Conservation (phyloP, 1,284 basidiomycete genomes). For the Sanghuangporus baumii region DNA sequence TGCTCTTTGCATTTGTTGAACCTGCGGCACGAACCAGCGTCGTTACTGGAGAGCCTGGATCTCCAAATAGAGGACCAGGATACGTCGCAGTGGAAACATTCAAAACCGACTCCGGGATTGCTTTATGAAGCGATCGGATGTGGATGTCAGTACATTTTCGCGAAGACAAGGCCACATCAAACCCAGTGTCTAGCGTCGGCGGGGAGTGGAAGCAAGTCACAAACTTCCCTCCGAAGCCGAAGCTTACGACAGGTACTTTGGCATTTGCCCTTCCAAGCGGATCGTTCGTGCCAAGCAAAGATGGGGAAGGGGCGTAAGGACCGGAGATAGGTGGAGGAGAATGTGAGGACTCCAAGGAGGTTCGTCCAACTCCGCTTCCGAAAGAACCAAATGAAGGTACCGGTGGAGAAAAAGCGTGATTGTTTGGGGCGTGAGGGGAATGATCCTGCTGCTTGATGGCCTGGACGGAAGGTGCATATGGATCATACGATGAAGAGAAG, state of each 20-base stretch:
- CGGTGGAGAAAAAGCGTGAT: slow-evolving; percentile 25
- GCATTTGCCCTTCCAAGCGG: slow-evolving; percentile 71
- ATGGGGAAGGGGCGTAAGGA: slow-evolving; percentile 70
- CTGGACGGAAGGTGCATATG: slow-evolving; percentile 37
- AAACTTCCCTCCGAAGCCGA: slow-evolving; percentile 86
- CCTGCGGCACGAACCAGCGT: slow-evolving; percentile 63
- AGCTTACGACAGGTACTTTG: slow-evolving; percentile 75
- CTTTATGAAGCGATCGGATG: slow-evolving; percentile 59
- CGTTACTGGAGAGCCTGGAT: slow-evolving; percentile 61
- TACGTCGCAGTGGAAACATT: slow-evolving; percentile 55
- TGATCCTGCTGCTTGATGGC: slow-evolving; percentile 24
- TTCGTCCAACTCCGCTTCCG: not conserved
- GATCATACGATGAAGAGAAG: slow-evolving; percentile 36
- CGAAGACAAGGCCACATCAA: slow-evolving; percentile 71
- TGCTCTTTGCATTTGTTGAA: slow-evolving; percentile 49
- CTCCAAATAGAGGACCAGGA: slow-evolving; percentile 83
- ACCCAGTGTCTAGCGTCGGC: slow-evolving; percentile 60
- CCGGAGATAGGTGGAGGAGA: slow-evolving; percentile 22
- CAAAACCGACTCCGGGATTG: slow-evolving; percentile 64
- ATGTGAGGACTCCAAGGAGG: slow-evolving; percentile 13
- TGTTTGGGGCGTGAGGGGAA: slow-evolving; percentile 24
- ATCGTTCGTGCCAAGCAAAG: slow-evolving; percentile 76
- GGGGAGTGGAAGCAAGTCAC: slow-evolving; percentile 82
- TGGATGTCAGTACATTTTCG: slow-evolving; percentile 66
- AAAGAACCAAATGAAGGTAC: slow-evolving; percentile 19